Conservation (phyloP, 2,329 filamentous ascomycete species). For the Incumbomyces lentus region DNA sequence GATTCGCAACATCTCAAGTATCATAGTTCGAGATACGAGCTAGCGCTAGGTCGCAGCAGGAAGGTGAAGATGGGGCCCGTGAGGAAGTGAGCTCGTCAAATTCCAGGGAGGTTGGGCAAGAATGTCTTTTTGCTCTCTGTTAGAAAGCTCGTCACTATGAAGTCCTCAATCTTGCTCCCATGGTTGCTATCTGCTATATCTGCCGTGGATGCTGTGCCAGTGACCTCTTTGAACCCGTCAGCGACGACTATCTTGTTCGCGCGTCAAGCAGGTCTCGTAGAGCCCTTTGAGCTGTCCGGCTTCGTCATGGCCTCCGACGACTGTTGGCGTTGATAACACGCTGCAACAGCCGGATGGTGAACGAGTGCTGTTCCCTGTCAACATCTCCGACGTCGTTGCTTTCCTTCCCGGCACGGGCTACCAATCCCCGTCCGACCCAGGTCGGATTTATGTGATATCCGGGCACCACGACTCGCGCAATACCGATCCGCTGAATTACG, state of each 20-base stretch:
- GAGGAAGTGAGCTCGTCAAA: too few relatives aligned
- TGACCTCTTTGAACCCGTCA: not conserved
- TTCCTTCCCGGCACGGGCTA: slow-evolving; percentile 37
- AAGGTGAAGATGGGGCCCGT: too few relatives aligned
- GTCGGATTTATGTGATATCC: slow-evolving; percentile 43
- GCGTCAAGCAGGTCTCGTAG: not conserved
- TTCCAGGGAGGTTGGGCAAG: too few relatives aligned
- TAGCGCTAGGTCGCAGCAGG: too few relatives aligned
- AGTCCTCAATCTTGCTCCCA: not conserved
- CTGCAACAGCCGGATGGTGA: slow-evolving; percentile 31
- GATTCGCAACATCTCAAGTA: too few relatives aligned
- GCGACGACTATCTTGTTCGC: not conserved
- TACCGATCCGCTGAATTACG: slow-evolving; percentile 42
- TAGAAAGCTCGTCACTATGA: not conserved
- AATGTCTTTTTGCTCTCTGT: too few relatives aligned
- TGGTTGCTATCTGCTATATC: not conserved
- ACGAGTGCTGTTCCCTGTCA: slow-evolving; percentile 41
- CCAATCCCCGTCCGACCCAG: slow-evolving; percentile 28
- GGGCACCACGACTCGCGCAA: slow-evolving; percentile 48
- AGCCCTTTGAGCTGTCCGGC: slow-evolving; percentile 9
- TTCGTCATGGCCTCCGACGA: slow-evolving; percentile 32
- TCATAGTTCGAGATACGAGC: too few relatives aligned
- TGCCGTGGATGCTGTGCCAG: not conserved
- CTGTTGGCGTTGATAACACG: slow-evolving; percentile 28
- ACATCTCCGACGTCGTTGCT: slow-evolving; percentile 45